Conservation (phyloP, 768 basidiomycete genomes). For the Pisolithus microcarpus region DNA sequence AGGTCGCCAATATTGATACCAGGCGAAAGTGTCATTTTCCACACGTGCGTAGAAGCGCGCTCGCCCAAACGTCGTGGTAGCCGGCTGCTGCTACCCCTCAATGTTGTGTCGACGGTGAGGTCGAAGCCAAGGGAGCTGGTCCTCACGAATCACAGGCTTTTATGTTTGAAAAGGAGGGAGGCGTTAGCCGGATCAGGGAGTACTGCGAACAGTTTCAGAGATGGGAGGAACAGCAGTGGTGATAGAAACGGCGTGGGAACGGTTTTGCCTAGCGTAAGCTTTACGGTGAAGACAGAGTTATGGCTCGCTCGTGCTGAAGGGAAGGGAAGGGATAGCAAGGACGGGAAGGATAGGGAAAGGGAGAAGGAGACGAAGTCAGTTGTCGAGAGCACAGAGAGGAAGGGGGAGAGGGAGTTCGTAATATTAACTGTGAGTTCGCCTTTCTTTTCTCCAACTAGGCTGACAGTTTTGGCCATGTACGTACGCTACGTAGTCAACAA, state of each 20-base stretch:
- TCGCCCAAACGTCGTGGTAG: slow-evolving; percentile 52
- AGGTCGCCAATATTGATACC: slow-evolving; percentile 35
- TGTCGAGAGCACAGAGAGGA: slow-evolving; percentile 42
- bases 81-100: slow-evolving; percentile 44
- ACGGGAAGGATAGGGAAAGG: slow-evolving; percentile 20
- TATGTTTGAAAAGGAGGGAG: slow-evolving; percentile 48
- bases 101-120: slow-evolving; percentile 39
- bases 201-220: not conserved
- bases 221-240: not conserved
- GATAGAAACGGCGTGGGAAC: not conserved
- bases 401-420: slow-evolving; percentile 53
- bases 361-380: slow-evolving; percentile 41
- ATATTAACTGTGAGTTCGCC: slow-evolving; percentile 47
- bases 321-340: slow-evolving; percentile 4
- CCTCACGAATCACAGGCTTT: slow-evolving; percentile 47
- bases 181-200: slow-evolving; percentile 9
- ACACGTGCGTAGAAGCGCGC: slow-evolving; percentile 47
- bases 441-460: not conserved
- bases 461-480: not conserved
- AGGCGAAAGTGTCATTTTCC: slow-evolving; percentile 44
- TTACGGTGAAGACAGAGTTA: slow-evolving; percentile 47
- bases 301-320: slow-evolving; percentile 6
- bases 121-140: slow-evolving; percentile 49
- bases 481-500: slow-evolving; percentile 33
- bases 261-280: slow-evolving; percentile 14